A percentile compares a stretch with the other conserved stretches of the same genome.
phyloP scores from a whole-genome alignment of 176 grass and related monocot genomes.

The Rhynchospora breviuscula region DNA sequence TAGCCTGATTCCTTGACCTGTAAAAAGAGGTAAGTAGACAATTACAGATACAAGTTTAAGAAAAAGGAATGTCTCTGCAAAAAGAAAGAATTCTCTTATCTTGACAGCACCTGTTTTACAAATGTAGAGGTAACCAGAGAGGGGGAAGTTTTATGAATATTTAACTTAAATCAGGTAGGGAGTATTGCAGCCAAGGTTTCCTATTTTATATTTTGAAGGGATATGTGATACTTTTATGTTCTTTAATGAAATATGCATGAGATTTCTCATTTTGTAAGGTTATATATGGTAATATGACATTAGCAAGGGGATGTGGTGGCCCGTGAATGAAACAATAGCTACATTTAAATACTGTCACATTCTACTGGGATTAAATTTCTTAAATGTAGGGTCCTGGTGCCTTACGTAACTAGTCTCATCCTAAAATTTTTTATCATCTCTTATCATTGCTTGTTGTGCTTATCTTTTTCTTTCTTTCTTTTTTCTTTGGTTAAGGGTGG shows the following conservation, averaged over 20 bases:
- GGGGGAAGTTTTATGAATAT: background rate
- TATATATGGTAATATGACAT: background rate
- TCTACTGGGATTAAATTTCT: background rate
- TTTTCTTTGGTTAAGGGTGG: conserved; percentile 43
- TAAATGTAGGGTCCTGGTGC: background rate
- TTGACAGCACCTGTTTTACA: background rate
- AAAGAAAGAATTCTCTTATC: background rate
- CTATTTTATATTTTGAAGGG: background rate
- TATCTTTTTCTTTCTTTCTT: background rate
- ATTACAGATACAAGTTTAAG: background rate
- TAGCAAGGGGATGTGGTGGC: background rate
- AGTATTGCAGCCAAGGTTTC: background rate
- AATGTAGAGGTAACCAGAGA: conserved; percentile 8
- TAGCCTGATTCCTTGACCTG: background rate
- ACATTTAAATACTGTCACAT: background rate
- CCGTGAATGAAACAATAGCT: background rate
- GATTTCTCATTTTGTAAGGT: background rate
- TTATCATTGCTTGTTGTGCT: conserved; percentile 9
- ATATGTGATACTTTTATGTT: background rate
- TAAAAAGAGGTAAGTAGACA: background rate
- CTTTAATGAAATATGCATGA: background rate
- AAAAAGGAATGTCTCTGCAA: background rate
- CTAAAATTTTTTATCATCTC: background rate
- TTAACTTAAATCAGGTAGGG: background rate
- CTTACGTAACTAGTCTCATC: background rate